Evolutionary conservation across 1,284 basidiomycete species (phyloP).

Genomic region (Cryptococcus sp.): DNA sequence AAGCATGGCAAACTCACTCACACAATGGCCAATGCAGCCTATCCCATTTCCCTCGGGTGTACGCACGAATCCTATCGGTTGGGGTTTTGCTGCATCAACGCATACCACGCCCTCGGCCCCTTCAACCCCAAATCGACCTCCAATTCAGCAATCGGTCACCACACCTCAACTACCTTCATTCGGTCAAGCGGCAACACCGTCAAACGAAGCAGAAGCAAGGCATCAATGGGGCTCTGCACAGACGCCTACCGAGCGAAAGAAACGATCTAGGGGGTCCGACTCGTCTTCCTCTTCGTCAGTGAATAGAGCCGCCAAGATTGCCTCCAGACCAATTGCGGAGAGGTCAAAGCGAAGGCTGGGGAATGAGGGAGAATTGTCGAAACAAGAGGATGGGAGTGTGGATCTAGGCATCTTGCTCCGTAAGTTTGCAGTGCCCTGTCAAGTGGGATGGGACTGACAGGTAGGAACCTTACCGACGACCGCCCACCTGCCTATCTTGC

Average conservation of each 20-base stretch:
- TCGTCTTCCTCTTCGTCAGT: conserved; percentile 9
- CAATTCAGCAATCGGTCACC: too few relatives aligned
- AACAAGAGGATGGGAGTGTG: conserved; percentile 19
- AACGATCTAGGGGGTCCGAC: neutral
- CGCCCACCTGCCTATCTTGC: conserved; percentile 38
- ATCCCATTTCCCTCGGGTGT: conserved; percentile 37
- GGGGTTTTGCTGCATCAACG: conserved; percentile 33
- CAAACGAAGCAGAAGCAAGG: too few relatives aligned
- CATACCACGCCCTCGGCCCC: neutral
- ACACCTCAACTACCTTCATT: neutral
- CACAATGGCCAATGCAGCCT: conserved; percentile 40
- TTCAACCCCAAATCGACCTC: too few relatives aligned
- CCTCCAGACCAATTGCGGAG: neutral
- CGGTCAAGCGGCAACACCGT: neutral
- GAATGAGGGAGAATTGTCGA: conserved; percentile 14
- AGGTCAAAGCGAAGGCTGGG: neutral
- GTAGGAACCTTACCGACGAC: conserved; percentile 37
- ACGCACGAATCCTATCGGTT: conserved; percentile 35
- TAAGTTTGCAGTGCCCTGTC: conserved; percentile 13
- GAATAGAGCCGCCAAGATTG: neutral
- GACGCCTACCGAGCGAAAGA: neutral
- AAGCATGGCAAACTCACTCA: conserved; percentile 41
- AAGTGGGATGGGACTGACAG: neutral
- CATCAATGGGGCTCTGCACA: too few relatives aligned
- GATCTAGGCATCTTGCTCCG: conserved; percentile 42